Evolutionary conservation across 1,284 basidiomycete species (phyloP).

Genomic region (Rhodotorula sp.): DNA sequence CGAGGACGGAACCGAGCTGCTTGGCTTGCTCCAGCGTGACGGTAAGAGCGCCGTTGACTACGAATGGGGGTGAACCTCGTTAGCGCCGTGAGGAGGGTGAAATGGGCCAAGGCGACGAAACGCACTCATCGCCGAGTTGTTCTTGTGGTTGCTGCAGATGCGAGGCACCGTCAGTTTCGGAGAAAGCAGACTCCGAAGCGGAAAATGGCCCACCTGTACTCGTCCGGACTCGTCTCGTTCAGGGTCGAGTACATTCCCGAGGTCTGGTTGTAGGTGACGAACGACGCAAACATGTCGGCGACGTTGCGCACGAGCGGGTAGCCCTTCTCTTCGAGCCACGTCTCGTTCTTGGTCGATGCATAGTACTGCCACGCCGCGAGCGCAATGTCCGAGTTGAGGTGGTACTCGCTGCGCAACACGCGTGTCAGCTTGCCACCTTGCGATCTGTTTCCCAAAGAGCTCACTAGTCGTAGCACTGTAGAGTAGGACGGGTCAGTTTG

Average conservation of each 20-base stretch:
- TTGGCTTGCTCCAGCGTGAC: slow-evolving; percentile 34
- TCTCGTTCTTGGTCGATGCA: slow-evolving; percentile 40
- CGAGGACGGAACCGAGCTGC: slow-evolving; percentile 33
- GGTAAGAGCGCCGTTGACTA: slow-evolving; percentile 43
- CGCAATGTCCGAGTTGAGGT: slow-evolving; percentile 44
- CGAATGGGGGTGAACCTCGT: neutral
- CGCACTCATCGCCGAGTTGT: slow-evolving; percentile 23
- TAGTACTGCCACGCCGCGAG: slow-evolving; percentile 43
- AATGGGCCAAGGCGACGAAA: neutral
- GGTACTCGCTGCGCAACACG: slow-evolving; percentile 36
- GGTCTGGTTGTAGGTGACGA: slow-evolving; percentile 37
- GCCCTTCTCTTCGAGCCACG: slow-evolving; percentile 40
- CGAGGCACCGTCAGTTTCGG: neutral
- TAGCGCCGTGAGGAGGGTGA: neutral
- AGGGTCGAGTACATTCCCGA: slow-evolving; percentile 30
- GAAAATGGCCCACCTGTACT: slow-evolving; percentile 1
- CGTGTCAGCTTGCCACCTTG: neutral
- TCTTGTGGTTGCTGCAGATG: slow-evolving; percentile 12
- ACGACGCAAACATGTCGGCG: slow-evolving; percentile 42
- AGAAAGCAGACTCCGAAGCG: neutral
- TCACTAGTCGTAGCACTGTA: neutral
- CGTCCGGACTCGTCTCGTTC: slow-evolving; percentile 34
- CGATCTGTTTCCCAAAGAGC: no score
- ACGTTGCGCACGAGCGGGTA: slow-evolving; percentile 42
- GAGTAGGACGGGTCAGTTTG: neutral